Conservation (phyloP, 1,284 basidiomycete genomes). For the Cutaneotrichosporon mucoides region DNA sequence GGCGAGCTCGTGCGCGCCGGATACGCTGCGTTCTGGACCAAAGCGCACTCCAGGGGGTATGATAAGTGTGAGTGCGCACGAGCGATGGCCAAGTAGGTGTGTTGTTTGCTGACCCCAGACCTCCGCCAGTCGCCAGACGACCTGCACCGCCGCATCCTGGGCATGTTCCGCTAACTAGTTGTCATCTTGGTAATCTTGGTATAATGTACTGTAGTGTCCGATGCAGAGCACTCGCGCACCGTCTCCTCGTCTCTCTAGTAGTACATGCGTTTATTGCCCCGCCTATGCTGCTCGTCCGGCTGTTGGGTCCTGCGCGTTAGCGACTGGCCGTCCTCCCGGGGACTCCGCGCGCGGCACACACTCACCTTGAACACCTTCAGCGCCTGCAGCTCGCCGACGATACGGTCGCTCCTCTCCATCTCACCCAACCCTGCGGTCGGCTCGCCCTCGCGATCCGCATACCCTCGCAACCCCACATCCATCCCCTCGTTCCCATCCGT, state of each 20-base stretch:
- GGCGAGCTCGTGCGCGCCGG: conserved; percentile 32
- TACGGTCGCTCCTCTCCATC: conserved; percentile 35
- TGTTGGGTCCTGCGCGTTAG: conserved; percentile 30
- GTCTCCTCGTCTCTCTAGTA: too few relatives aligned
- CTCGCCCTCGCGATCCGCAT: conserved; percentile 25
- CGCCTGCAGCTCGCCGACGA: conserved; percentile 48
- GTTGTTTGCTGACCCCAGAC: conserved; percentile 25
- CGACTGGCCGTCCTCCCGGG: not conserved
- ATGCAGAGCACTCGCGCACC: not conserved
- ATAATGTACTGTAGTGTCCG: not conserved
- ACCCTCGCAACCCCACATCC: conserved; percentile 43
- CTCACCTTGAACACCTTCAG: conserved; percentile 46
- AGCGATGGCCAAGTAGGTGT: not conserved
- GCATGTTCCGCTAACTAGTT: conserved; percentile 32
- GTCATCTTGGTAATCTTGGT: not conserved
- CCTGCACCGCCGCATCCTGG: conserved; percentile 28
- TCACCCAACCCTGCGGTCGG: conserved; percentile 14
- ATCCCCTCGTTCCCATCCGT: conserved; percentile 50
- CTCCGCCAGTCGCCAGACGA: conserved; percentile 39
- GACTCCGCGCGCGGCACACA: not conserved
- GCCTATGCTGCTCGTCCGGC: conserved; percentile 41
- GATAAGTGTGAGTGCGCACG: conserved; percentile 40
- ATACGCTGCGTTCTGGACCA: conserved; percentile 31
- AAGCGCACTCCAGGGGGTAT: conserved; percentile 31
- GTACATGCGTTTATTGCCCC: not conserved